phyloP scores from a whole-genome alignment of 2,329 filamentous ascomycete genomes.

The Metarhizium rileyi region DNA sequence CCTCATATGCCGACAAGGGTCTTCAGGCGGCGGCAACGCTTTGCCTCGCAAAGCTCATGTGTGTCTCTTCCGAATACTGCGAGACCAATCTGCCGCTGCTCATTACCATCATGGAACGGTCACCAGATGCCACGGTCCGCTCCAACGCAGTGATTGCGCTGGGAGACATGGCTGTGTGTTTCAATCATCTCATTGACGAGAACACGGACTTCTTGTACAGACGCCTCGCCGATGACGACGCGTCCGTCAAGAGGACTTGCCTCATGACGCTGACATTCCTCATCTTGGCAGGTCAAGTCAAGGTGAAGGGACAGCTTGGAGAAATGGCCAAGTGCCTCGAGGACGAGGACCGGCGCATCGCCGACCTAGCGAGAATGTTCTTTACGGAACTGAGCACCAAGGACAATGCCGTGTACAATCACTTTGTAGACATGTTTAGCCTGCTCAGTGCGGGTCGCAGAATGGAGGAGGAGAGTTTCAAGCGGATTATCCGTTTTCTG shows the following conservation, averaged over 20 bases:
- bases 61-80: constrained; percentile 92
- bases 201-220: constrained; percentile 98
- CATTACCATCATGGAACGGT: constrained; percentile 96
- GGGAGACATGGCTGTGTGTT: constrained; percentile 98
- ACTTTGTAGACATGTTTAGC: constrained; percentile 99
- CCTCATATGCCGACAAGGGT: constrained; percentile 77
- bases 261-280: constrained; percentile 97
- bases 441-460: constrained; percentile 72
- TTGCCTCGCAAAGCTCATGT: constrained; percentile 97
- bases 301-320: constrained; percentile 95
- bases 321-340: constrained; percentile 99
- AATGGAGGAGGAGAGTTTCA: constrained; percentile 78
- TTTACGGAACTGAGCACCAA: constrained; percentile 96
- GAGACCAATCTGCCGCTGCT: constrained; percentile 85
- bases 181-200: constrained; percentile 98
- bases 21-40: constrained; percentile 89
- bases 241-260: constrained; percentile 90
- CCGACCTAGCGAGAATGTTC: constrained; percentile 94
- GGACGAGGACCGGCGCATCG: constrained; percentile 88
- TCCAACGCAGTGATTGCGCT: constrained; percentile 95
- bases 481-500: constrained; percentile 81
- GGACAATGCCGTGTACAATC: constrained; percentile 98
- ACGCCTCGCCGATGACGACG: constrained; percentile 77
- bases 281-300: constrained; percentile 94
- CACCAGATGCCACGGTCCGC: constrained; percentile 80